Evolutionary conservation across 192 early-diverging fungal genomes (phyloP), one percentile per base, ranked within the genome.

Genomic region (Bifiguratus adelaidae): DNA sequence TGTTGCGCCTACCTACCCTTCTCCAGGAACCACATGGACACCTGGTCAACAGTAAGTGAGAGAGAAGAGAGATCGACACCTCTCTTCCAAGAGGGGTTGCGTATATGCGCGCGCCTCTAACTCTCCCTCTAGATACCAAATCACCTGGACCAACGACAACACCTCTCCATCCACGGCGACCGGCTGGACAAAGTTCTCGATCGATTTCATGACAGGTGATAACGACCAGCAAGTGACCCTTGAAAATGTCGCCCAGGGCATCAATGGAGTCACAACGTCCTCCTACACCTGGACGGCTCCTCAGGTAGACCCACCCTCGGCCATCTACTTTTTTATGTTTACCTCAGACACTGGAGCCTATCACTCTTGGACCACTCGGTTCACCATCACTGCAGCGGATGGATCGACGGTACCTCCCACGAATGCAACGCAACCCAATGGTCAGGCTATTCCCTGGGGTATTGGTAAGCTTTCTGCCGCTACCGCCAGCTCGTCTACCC

Each of bases 271-370:
- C 3, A 28, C 34, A 7, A 9, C 18, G 15, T 42, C 28, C 11
- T 11, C 23, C 1, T 52, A 47, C 15, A 58, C 26, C 2, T 58
- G 51, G 42, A 49, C 37, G 15, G 47, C 48, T 35, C 62, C 62
- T 18, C 30, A 38, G 7, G 62, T 65, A 3, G 18, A 36, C 9
- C 52, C 56, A 7, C 56, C 52, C n/a, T 49, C 62, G 2, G 43
- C 52, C 2, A 58, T 65, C 41, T 65, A 65, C 19, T 65, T 65
- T 30, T 45, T 65, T n/a, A 65, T 58, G 62, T 65, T 65, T 48
- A 54, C 62, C 0, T 49, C 48, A 22, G 48, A 56, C 37, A 21
- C 16, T 15, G 37, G 37, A 15, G 22, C 5, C 7, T 11, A 40
- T 15, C 4, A 11, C 5, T 50, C 62, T 15, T 65, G 62, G 62